Evolutionary conservation across 495 filamentous ascomycete genomes (phyloP).

Genomic region (Cenococcum geophilum): DNA sequence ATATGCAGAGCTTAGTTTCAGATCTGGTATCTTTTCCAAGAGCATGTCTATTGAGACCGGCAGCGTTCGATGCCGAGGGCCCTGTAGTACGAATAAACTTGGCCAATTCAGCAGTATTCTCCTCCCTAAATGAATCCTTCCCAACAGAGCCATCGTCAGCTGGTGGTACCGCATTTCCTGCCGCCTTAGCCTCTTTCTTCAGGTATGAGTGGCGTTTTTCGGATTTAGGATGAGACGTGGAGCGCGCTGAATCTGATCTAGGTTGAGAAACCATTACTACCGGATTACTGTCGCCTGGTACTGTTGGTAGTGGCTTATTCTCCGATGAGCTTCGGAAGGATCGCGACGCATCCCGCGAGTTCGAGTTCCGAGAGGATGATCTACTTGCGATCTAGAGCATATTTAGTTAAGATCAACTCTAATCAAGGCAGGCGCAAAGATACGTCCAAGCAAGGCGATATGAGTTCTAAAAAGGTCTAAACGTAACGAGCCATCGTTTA

Average conservation of each 20-base stretch:
- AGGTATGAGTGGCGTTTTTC: background rate
- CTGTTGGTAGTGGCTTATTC: constrained; percentile 29
- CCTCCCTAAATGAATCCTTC: background rate
- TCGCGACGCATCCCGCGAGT: constrained; percentile 22
- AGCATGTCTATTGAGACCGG: background rate
- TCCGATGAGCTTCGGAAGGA: constrained; percentile 19
- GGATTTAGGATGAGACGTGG: background rate
- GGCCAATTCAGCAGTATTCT: background rate
- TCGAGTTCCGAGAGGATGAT: constrained; percentile 28
- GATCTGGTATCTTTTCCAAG: background rate
- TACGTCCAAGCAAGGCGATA: constrained; percentile 3
- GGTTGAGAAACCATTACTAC: constrained; percentile 10
- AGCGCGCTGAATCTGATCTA: constrained; percentile 1
- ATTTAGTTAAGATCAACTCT: constrained; percentile 6
- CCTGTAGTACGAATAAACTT: background rate
- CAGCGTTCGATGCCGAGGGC: background rate
- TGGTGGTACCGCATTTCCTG: background rate
- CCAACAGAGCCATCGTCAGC: background rate
- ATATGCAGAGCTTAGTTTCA: background rate
- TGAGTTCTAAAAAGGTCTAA: too few relatives aligned
- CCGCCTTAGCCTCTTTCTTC: background rate
- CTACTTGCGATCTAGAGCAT: constrained; percentile 26
- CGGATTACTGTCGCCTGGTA: constrained; percentile 24
- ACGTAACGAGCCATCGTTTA: too few relatives aligned
- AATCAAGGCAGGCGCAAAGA: background rate